phyloP scores from a whole-genome alignment of 176 grass and related monocot genomes.

The Rhynchospora tenuis region DNA sequence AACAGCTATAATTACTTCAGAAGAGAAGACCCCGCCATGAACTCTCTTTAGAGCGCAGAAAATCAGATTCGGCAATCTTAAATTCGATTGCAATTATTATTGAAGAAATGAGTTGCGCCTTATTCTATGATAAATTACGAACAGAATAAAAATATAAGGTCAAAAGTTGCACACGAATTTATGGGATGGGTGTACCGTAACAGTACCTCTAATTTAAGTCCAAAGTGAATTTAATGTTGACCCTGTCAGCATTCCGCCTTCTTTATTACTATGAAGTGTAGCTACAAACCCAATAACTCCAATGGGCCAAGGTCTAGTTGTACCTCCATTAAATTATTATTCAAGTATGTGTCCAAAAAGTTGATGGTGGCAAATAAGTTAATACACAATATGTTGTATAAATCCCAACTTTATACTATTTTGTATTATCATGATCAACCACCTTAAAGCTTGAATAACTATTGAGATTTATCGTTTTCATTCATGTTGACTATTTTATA shows the following conservation, averaged over 20 bases:
- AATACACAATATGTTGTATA: background rate
- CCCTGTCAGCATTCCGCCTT: background rate
- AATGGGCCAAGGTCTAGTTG: constrained; percentile 1
- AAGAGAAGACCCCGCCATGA: background rate
- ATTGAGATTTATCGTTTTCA: background rate
- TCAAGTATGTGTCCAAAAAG: background rate
- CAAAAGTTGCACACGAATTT: background rate
- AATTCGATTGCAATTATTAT: background rate
- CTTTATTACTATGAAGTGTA: background rate
- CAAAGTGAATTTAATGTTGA: background rate
- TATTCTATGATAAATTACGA: background rate
- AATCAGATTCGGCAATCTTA: background rate
- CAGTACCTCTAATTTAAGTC: background rate
- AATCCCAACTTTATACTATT: background rate
- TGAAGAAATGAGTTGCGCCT: background rate
- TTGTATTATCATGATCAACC: background rate
- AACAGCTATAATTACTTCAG: background rate
- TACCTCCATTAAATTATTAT: constrained; percentile 6
- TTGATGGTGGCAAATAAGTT: background rate
- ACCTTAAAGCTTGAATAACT: background rate
- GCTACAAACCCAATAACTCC: background rate
- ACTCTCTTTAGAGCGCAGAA: background rate
- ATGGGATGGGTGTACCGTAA: background rate
- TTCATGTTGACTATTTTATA: background rate
- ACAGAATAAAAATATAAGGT: background rate